Evolutionary conservation across 192 early-diverging fungal species (phyloP), one percentile per base, ranked within the genome.

Genomic region (Coemansia sp.): DNA sequence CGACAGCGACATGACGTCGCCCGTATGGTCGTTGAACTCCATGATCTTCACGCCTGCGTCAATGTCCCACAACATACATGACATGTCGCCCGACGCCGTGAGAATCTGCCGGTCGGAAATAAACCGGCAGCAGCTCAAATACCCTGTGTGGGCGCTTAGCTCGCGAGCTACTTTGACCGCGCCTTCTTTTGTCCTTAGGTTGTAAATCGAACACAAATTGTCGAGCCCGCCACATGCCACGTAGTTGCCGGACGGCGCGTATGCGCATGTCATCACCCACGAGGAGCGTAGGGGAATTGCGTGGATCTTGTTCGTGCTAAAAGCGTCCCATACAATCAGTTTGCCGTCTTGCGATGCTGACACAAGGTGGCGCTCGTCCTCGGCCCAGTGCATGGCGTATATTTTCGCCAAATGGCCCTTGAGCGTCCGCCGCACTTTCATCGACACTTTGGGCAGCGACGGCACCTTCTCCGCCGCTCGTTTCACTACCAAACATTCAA

Each of bases 181-280:
- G 18, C 95, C 95, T 76, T 98, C 96, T 64, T 91, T 89, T 46
- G 94, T 93, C 65, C 91, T 92, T 34, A 99, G 81, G 68, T 97
- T 99, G 84, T 97, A 99, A 71, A 99, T 97, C 23, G 94, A 96
- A 82, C 97, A 99, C 66, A 99, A 89, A 81, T 98, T 98, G 83
- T 99, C 97, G 57, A 99, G 87, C 64, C 97, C 97, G 78, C 97
- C 97, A 79, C 97, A 99, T 47, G 97, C 97, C 18, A 99, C 97
- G 83, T 94, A 96, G 76, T 92, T 93, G 23, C 97, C 95, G 9
- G 94, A 97, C 5, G 97, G 97, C 46, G 97, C 94, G 62, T 98
- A 99, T 3, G 97, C 95, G 68, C 96, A 98, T 24, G 97, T 98
- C 97, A 99, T 99, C 69, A 99, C 96, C 97, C 97, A 99, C 11